Evolutionary conservation across 2,329 filamentous ascomycete species (phyloP).

Genomic region (Xylaria sp.): DNA sequence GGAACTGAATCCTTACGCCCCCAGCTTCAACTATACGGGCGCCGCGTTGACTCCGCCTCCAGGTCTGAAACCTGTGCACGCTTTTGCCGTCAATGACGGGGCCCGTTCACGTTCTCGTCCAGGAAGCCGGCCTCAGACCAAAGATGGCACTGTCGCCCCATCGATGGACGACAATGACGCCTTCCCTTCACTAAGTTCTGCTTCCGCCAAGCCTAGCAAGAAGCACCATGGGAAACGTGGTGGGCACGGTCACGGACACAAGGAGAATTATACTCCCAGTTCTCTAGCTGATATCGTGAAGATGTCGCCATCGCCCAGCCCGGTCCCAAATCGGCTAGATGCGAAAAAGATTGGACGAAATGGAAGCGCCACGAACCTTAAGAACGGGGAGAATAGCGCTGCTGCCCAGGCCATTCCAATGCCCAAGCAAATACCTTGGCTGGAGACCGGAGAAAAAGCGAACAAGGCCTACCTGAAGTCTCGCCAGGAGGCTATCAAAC

Average conservation of each 20-base stretch:
- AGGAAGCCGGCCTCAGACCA: slow-evolving; percentile 77
- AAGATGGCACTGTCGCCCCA: slow-evolving; percentile 73
- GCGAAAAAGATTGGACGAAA: slow-evolving; percentile 70
- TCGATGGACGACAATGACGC: slow-evolving; percentile 94
- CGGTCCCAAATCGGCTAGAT: slow-evolving; percentile 67
- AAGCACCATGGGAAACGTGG: slow-evolving; percentile 94
- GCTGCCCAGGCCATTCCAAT: slow-evolving; percentile 85
- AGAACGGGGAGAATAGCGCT: slow-evolving; percentile 79
- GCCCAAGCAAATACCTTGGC: slow-evolving; percentile 94
- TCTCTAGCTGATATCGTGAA: slow-evolving; percentile 94
- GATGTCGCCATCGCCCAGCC: slow-evolving; percentile 88
- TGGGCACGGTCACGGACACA: slow-evolving; percentile 77
- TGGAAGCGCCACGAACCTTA: slow-evolving; percentile 71
- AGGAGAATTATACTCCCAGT: slow-evolving; percentile 74
- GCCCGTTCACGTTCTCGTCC: slow-evolving; percentile 83
- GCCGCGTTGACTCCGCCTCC: slow-evolving; percentile 72
- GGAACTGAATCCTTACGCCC: slow-evolving; percentile 65
- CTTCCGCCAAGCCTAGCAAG: slow-evolving; percentile 78
- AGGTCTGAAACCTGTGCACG: slow-evolving; percentile 72
- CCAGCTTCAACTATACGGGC: slow-evolving; percentile 63
- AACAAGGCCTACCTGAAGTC: slow-evolving; percentile 97
- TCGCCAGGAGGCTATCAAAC: slow-evolving; percentile 94
- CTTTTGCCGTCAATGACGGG: slow-evolving; percentile 62
- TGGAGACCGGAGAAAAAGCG: slow-evolving; percentile 89
- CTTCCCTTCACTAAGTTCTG: slow-evolving; percentile 88